Conservation (phyloP, 257 asterid genomes). For the Plectranthus barbatus region DNA sequence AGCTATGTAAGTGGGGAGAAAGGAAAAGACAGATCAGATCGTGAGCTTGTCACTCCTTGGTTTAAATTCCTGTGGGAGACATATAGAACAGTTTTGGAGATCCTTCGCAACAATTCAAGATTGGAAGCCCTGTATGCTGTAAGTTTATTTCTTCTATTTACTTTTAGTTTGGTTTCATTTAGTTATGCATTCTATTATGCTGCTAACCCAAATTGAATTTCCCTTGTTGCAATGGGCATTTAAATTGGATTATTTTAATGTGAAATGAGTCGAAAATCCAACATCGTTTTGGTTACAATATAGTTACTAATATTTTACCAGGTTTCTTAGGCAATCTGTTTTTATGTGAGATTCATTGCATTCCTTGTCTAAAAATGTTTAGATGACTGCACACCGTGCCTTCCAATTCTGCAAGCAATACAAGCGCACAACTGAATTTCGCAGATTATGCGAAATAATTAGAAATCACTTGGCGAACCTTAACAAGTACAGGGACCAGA, state of each 20-base stretch:
- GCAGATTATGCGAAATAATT: conserved; percentile 84
- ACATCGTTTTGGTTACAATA: background rate
- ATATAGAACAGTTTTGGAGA: conserved; percentile 15
- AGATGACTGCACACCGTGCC: conserved; percentile 99
- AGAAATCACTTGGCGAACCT: conserved; percentile 88
- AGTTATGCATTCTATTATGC: background rate
- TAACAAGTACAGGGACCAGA: conserved; percentile 85
- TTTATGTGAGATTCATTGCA: background rate
- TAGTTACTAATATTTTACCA: background rate
- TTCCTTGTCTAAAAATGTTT: conserved; percentile 1
- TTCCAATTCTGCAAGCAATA: conserved; percentile 96
- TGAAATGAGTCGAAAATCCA: background rate
- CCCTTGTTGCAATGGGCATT: background rate
- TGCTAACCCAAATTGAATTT: no score
- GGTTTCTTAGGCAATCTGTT: background rate
- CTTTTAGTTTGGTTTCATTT: background rate
- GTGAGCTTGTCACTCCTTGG: conserved; percentile 48
- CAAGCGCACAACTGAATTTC: conserved; percentile 82
- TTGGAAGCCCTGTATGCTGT: conserved; percentile 21
- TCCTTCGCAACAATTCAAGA: conserved; percentile 15
- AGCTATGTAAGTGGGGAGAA: conserved; percentile 97
- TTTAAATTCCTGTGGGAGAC: conserved; percentile 25
- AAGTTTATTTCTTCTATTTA: background rate
- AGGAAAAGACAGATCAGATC: conserved; percentile 90
- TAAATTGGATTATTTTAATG: no score